Evolutionary conservation across 495 filamentous ascomycete genomes (phyloP), one percentile per base, ranked within the genome.

Genomic region (Aspergillus diversus): DNA sequence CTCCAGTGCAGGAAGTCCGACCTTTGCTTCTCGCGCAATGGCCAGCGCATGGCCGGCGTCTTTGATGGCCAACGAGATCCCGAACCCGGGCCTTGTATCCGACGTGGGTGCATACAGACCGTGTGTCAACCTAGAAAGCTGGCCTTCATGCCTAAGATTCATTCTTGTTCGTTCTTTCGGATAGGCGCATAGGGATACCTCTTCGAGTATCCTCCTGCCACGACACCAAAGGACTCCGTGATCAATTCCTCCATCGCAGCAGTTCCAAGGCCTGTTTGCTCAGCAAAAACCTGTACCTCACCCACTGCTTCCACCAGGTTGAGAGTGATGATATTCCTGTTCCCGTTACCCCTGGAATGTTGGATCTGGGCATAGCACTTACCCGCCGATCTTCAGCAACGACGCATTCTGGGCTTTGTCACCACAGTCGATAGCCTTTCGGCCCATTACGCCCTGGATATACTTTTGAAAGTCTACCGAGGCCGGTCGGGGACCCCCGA

Each of bases 201-300:
- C 71, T 80, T 79, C 9, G 80, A 83, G 55, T 83, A 80, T 7
- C 77, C 77, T 5, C 79, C 76, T 11, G 76, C 76, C 16, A 82
- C 76, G 27, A 77, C 67, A n/a, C 81, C 82, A 66, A 84, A 85
- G 5, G 78, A 81, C 53, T 83, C 77, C 2, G 74, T 73, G 48
- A 85, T 81, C 55, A 85, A 68, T 59, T 75, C 73, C 55, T 85
- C 82, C 69, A 84, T 79, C 5, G 76, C 72, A 11, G 68, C 72
- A 0, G 76, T 76, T 15, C 82, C 81, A 6, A 86, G 73, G 0
- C 81, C 82, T 3, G 80, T 80, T 65, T 81, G 80, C 67, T 84
- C 82, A 15, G 82, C 81, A 60, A 84, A 81, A 11, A 84, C 80
- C 60, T 85, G 82, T 2, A 79, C 78, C 66, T 85, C 83, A 5